Evolutionary conservation across 2,329 filamentous ascomycete genomes (phyloP).

Genomic region (Corinectria fuckeliana): DNA sequence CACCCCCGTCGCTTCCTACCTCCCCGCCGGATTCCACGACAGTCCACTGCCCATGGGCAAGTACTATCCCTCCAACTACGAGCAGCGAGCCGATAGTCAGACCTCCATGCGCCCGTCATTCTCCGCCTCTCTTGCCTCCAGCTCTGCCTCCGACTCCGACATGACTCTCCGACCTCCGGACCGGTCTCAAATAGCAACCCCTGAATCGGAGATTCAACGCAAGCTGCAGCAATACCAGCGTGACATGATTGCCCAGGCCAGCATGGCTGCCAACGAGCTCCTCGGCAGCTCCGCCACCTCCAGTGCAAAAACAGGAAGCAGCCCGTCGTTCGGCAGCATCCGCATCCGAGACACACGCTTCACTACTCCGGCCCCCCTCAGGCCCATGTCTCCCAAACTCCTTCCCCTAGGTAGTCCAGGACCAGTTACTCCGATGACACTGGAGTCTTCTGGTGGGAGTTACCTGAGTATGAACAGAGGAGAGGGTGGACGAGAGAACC

Average conservation of each 20-base stretch:
- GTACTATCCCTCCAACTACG: slow-evolving; percentile 69
- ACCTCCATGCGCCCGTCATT: slow-evolving; percentile 32
- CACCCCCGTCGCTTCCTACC: slow-evolving; percentile 58
- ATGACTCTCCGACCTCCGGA: slow-evolving; percentile 32
- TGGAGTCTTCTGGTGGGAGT: slow-evolving; percentile 49
- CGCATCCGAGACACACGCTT: slow-evolving; percentile 49
- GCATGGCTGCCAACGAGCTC: slow-evolving; percentile 57
- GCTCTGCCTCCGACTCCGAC: slow-evolving; percentile 46
- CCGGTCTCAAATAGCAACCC: slow-evolving; percentile 18
- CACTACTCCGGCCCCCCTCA: slow-evolving; percentile 47
- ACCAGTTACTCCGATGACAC: slow-evolving; percentile 67
- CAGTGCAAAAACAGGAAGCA: slow-evolving; percentile 34
- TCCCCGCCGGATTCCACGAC: slow-evolving; percentile 56
- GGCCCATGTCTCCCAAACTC: slow-evolving; percentile 58
- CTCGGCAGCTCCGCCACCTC: slow-evolving; percentile 38
- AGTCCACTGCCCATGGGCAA: slow-evolving; percentile 62
- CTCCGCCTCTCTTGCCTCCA: slow-evolving; percentile 39
- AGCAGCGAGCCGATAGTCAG: slow-evolving; percentile 45
- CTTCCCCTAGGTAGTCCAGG: slow-evolving; percentile 63
- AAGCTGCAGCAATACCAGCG: slow-evolving; percentile 65
- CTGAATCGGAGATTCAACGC: slow-evolving; percentile 54
- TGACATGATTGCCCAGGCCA: slow-evolving; percentile 66
- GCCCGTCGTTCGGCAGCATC: slow-evolving; percentile 44
- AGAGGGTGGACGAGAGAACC: not conserved
- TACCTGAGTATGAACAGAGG: slow-evolving; percentile 42